Base-by-base conservation (phyloP, 2,329 filamentous ascomycete species). In the Fusarium staphyleae region DNA sequence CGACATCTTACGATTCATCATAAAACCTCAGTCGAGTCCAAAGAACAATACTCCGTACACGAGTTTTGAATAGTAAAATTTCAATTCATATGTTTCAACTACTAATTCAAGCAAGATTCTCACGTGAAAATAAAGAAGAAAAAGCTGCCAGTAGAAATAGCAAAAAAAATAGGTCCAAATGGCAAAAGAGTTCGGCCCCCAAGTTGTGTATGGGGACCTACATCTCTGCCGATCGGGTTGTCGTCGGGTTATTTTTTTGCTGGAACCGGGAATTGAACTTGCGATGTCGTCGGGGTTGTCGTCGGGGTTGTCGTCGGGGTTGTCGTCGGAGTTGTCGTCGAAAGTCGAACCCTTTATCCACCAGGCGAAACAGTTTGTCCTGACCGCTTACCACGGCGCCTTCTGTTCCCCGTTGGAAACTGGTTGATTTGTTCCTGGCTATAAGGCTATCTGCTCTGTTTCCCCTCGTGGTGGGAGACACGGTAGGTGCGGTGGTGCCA, bases 151-250 rank as follows among this genome's bases (percentile, higher is more conserved):
- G 0, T 12, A 18, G 46, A 16, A 56, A 33, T n/a, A n/a, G n/a
- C n/a, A 7, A 48, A 60, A 19, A 43, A 34, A 43, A 18, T 12
- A 26, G 14, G 2, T 8, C 2, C 32, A 49, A 32, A 15, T 49
- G 30, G 19, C 63, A 69, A 69, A 69, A 69, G 67, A 63, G 66
- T 69, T 69, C 67, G 49, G 65, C 53, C 55, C 55, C 56, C 46
- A 34, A 45, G 53, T 48, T 29, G 37, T 7, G 5, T 7, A 34
- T 34, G 35, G 40, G 9, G 34, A 55, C 63, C 65, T 69, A 69
- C 67, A 52, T 69, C 67, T 63, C 67, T 60, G 46, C 48, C 37
- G 52, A 29, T 47, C 43, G 33, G 43, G 32, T 48, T 36, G 14
- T 48, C 19, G 33, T 46, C 33, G 28, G 14, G 14, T 22, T 7